Percentiles rank a stretch among this genome's conserved stretches.
phyloP scores from a whole-genome alignment of 352 stramenopile species.

The Phytophthora foliorum region DNA sequence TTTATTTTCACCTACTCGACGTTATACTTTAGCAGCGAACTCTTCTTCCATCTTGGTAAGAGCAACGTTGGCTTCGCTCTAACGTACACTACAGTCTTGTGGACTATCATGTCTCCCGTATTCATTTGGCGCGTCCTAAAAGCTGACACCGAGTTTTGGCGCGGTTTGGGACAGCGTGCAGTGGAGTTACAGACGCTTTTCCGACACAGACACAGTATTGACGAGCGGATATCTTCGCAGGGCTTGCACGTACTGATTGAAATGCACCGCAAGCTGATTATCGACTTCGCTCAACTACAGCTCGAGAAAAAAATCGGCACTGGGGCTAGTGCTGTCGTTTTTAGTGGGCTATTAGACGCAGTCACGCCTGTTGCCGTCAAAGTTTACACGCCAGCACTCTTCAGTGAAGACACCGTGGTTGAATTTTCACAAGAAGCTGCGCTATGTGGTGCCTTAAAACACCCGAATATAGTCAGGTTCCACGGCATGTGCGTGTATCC shows the following conservation, averaged over 20 bases:
- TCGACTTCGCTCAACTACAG: slow-evolving; percentile 80
- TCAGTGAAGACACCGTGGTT: slow-evolving; percentile 63
- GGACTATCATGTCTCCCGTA: slow-evolving; percentile 26
- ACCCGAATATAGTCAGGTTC: slow-evolving; percentile 68
- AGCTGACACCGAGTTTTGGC: slow-evolving; percentile 66
- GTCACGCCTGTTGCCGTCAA: slow-evolving; percentile 64
- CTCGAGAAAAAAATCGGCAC: slow-evolving; percentile 62
- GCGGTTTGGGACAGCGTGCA: slow-evolving; percentile 43
- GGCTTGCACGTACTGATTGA: slow-evolving; percentile 77
- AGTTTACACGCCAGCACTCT: slow-evolving; percentile 61
- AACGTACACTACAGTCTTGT: slow-evolving; percentile 44
- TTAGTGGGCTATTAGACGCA: slow-evolving; percentile 46
- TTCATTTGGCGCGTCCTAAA: slow-evolving; percentile 49
- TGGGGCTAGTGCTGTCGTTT: slow-evolving; percentile 59
- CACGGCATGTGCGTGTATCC: slow-evolving; percentile 78
- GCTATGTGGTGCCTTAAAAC: slow-evolving; percentile 56
- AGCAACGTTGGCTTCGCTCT: slow-evolving; percentile 37
- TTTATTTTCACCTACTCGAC: slow-evolving; percentile 51
- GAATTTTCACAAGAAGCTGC: slow-evolving; percentile 69
- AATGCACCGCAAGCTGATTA: slow-evolving; percentile 77
- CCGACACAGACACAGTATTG: slow-evolving; percentile 35
- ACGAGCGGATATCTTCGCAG: slow-evolving; percentile 45
- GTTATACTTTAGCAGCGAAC: slow-evolving; percentile 43
- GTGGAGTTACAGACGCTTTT: slow-evolving; percentile 38
- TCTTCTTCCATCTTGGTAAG: slow-evolving; percentile 37